Evolutionary conservation across 2,329 filamentous ascomycete species (phyloP).

Genomic region (Chrysosporium queenslandicum): DNA sequence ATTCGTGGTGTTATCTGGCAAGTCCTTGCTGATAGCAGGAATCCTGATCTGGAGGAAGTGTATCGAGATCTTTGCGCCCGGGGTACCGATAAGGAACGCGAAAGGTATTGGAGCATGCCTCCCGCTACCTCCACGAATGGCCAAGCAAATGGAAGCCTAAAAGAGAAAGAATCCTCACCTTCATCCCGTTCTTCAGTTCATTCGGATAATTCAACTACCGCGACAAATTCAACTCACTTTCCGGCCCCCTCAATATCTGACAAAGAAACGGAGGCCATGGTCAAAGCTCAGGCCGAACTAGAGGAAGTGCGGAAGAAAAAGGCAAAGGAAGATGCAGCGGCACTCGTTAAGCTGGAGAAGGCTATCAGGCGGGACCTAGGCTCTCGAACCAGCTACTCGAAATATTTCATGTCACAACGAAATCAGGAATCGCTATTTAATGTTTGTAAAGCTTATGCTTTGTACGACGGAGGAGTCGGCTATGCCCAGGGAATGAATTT

Average conservation of each 20-base stretch:
- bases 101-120: conserved; percentile 42
- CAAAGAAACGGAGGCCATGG: conserved; percentile 52
- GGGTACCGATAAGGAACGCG: conserved; percentile 70
- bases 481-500: conserved; percentile 99
- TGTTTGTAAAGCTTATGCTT: conserved; percentile 91
- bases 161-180: conserved; percentile 52
- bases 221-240: conserved; percentile 47
- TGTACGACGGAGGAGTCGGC: conserved; percentile 88
- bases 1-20: conserved; percentile 99
- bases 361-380: conserved; percentile 83
- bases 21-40: conserved; percentile 89
- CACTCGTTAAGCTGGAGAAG: conserved; percentile 78
- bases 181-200: conserved; percentile 80
- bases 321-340: conserved; percentile 63
- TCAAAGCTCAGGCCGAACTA: conserved; percentile 55
- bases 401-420: conserved; percentile 81
- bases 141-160: conserved; percentile 45
- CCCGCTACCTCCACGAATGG: conserved; percentile 32
- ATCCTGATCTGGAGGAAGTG: conserved; percentile 74
- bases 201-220: conserved; percentile 60
- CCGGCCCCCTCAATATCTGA: conserved; percentile 49
- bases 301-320: conserved; percentile 64
- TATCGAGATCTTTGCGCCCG: conserved; percentile 72
- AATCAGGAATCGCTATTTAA: conserved; percentile 91
- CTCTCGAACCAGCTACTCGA: conserved; percentile 88